Base-by-base conservation (phyloP, 2,329 filamentous ascomycete genomes). In the Scolecobasidium constrictum region DNA sequence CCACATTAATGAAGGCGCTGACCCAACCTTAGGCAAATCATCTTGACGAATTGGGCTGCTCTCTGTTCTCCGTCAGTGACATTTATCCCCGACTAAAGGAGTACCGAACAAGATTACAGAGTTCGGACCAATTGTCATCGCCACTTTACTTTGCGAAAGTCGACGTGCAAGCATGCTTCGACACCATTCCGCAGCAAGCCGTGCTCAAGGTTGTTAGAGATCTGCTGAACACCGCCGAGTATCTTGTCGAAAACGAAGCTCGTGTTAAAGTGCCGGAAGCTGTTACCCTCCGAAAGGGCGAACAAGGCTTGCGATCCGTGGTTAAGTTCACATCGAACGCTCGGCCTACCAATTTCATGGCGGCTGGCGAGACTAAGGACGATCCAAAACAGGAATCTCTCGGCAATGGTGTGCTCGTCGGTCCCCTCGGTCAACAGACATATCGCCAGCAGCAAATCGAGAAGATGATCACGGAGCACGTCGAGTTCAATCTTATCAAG, bases 111-210 rank as follows among this genome's bases (percentile, higher is more conserved):
- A 60, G 50, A 1, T 57, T 83, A 9, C 36, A 50, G 19, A 41
- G 55, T 22, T 53, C 58, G 18, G 60, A 62, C 0, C 45, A 60
- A 2, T 48, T 49, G 0, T 52, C 61, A 1, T 53, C 56, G 6
- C 67, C 61, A 4, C 62, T 95, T 1, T 96, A 84, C 61, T 94
- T 96, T 61, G 88, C 81, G 47, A 98, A 98, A 58, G 69, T 94
- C 11, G 92, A 98, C 55, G 88, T 98, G 16, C 77, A 85, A 56
- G 78, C 86, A 2, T 94, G 90, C 52, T 98, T 95, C 57, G 92
- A 98, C 60, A 94, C 84, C 0, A 95, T 98, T 35, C 92, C 92
- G 0, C 92, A 96, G 57, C 63, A 73, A 19, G 75, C 77, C 1
- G 67, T 96, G 15, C 56, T 95, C 23, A 58, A 68, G 18, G 66